A percentile compares a stretch with the other conserved stretches of the same genome.
Conservation (phyloP, 2,329 filamentous ascomycete genomes). For the Pseudonectria foliicola region DNA sequence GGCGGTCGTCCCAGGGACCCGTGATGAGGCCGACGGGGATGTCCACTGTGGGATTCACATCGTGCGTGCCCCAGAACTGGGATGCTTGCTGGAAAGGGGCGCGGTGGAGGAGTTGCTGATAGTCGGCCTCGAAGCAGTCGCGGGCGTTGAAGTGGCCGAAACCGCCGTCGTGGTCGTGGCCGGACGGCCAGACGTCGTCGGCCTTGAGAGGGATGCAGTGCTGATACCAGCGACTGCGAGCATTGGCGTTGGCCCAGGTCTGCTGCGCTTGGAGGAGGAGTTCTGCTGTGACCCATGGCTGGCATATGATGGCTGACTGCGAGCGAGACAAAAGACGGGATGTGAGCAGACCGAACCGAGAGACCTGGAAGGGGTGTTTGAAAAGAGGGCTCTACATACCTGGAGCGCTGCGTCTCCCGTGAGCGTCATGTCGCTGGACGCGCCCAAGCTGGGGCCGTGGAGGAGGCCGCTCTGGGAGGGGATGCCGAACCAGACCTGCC, state of each 20-base stretch:
- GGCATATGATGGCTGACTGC: conserved; percentile 37
- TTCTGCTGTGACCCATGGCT: conserved; percentile 37
- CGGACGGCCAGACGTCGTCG: conserved; percentile 2
- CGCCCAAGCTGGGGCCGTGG: conserved; percentile 8
- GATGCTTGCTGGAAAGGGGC: conserved; percentile 13
- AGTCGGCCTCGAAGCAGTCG: conserved; percentile 32
- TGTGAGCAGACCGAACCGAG: neutral
- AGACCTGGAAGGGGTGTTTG: too few relatives aligned
- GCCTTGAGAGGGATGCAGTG: conserved; percentile 21
- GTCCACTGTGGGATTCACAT: conserved; percentile 32
- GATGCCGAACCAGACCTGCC: conserved; percentile 32
- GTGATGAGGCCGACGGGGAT: conserved; percentile 34
- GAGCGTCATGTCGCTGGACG: conserved; percentile 4
- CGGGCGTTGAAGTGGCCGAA: conserved; percentile 25
- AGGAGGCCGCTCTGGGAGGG: conserved; percentile 7
- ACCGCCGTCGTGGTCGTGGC: conserved; percentile 17
- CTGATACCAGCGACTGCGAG: conserved; percentile 26
- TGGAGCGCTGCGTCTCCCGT: conserved; percentile 37
- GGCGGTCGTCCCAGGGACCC: conserved; percentile 35
- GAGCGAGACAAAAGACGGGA: neutral
- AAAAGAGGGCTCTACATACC: conserved; percentile 24
- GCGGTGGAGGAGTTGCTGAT: conserved; percentile 19
- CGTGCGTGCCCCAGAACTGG: conserved; percentile 20
- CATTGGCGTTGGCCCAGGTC: conserved; percentile 36
- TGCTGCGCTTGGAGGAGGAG: conserved; percentile 42